Base-by-base conservation (phyloP, 495 filamentous ascomycete species). In the Trichocladium antarcticum region DNA sequence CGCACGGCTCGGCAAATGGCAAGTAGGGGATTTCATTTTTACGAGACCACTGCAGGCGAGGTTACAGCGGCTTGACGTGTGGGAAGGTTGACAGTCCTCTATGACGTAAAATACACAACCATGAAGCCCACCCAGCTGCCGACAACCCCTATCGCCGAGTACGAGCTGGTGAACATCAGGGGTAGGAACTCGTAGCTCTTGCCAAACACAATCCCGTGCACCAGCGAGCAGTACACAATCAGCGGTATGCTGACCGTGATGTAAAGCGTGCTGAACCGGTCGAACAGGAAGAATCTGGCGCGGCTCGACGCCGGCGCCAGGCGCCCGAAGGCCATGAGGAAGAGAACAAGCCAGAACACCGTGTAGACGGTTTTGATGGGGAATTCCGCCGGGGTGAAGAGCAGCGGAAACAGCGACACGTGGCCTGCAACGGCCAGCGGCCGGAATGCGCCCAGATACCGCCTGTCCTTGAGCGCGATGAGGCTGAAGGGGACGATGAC, bases 111-210 rank as follows among this genome's bases (percentile, higher is more conserved):
- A 65, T 88, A 95, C 34, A 98, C 85, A 20, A 95, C 88, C 74
- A 86, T 77, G 62, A 96, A 95, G 16, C 92, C 89, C 45, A 97
- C 60, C 90, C 90, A 97, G 71, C 92, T 98, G 5, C 87, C 92
- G 11, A 96, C 80, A 1, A 98, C 87, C n/a, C 92, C 92, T 35
- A 97, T 66, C 16, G 92, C 92, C 14, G 84, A 90, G 68, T 98
- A 98, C 37, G 85, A 84, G 68, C 90, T 96, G 60, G 81, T 95
- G 60, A 97, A 93, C 92, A 98, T 96, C 52, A 97, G 66, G 14
- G 92, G 92, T 24, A 97, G 65, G 64, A 97, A 98, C 67, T 95
- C 85, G 54, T 84, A 86, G 52, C 75, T 77, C 54, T 81, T 74
- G 0, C 90, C 89, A 65, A 94, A 96, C 35, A 89, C 70, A 15